Evolutionary conservation across 805 yeast genomes (phyloP).

Genomic region (Monosporozyma aquatica): DNA sequence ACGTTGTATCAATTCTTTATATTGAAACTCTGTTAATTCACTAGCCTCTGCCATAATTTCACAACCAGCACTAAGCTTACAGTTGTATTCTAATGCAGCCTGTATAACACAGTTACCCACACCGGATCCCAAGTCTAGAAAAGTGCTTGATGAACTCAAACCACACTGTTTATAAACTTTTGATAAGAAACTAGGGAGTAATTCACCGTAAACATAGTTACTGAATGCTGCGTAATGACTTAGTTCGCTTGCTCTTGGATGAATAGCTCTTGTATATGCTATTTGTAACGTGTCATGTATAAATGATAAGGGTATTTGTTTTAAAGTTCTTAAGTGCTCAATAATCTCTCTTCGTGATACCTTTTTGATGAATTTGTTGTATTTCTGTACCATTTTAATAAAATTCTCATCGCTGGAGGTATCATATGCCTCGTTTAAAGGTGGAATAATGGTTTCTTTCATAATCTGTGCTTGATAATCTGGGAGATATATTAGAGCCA

Average conservation of each 20-base stretch:
- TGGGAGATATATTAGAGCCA: slow-evolving; percentile 21
- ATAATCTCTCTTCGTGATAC: slow-evolving; percentile 31
- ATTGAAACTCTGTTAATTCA: slow-evolving; percentile 52
- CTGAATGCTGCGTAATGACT: slow-evolving; percentile 77
- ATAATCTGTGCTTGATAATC: slow-evolving; percentile 7
- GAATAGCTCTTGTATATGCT: slow-evolving; percentile 67
- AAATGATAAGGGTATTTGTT: slow-evolving; percentile 31
- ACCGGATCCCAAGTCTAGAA: slow-evolving; percentile 87
- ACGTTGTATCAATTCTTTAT: slow-evolving; percentile 47
- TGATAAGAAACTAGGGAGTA: slow-evolving; percentile 68
- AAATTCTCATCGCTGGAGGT: slow-evolving; percentile 24
- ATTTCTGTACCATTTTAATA: slow-evolving; percentile 33
- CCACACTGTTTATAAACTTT: slow-evolving; percentile 54
- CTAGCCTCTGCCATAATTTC: slow-evolving; percentile 85
- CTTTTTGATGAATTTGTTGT: slow-evolving; percentile 33
- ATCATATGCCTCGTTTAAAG: slow-evolving; percentile 22
- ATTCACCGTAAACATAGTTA: slow-evolving; percentile 84
- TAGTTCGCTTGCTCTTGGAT: slow-evolving; percentile 59
- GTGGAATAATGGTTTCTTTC: slow-evolving; percentile 11
- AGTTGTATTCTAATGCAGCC: slow-evolving; percentile 80
- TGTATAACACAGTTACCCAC: slow-evolving; percentile 89
- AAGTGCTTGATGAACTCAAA: slow-evolving; percentile 44
- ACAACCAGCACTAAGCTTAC: slow-evolving; percentile 70
- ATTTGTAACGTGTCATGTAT: slow-evolving; percentile 65
- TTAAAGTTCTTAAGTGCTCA: slow-evolving; percentile 25